phyloP scores from a whole-genome alignment of 805 yeast genomes.

The Yamadazyma akitaensis region DNA sequence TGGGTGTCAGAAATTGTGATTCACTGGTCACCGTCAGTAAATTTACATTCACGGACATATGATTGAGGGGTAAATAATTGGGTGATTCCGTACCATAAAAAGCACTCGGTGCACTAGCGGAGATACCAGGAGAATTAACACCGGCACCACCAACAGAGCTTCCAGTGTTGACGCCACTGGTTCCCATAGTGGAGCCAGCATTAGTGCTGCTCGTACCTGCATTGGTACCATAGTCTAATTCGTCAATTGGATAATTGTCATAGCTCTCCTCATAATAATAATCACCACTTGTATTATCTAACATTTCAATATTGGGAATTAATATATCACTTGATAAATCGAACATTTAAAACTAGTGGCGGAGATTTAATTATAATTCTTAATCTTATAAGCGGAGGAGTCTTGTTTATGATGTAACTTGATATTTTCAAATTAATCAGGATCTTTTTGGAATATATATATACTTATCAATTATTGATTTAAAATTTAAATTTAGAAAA shows the following conservation, averaged over 20 bases:
- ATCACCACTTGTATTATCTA: slow-evolving; percentile 12
- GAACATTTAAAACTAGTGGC: slow-evolving; percentile 7
- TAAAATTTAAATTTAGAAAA: slow-evolving; percentile 9
- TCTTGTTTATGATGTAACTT: too few species aligned
- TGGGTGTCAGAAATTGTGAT: slow-evolving; percentile 11
- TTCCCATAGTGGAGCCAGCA: too few species aligned
- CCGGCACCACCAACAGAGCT: background rate
- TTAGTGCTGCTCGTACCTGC: background rate
- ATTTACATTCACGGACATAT: slow-evolving; percentile 10
- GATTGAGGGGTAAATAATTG: background rate
- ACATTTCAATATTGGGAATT: slow-evolving; percentile 11
- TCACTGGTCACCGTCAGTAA: slow-evolving; percentile 4
- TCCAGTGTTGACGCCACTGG: background rate
- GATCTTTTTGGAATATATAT: background rate
- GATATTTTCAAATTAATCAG: too few species aligned
- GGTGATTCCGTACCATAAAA: background rate
- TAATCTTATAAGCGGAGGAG: too few species aligned
- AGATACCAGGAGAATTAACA: background rate
- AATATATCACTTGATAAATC: slow-evolving; percentile 15
- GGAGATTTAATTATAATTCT: background rate
- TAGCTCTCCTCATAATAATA: slow-evolving; percentile 9
- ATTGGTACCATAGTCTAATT: background rate
- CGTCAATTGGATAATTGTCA: slow-evolving; percentile 7
- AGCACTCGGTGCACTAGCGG: background rate
- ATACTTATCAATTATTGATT: background rate